Percentiles rank a stretch among this genome's conserved stretches.
Evolutionary conservation across 345 rosid genomes (phyloP).

Genomic region (Eucalyptus dawsonii): DNA sequence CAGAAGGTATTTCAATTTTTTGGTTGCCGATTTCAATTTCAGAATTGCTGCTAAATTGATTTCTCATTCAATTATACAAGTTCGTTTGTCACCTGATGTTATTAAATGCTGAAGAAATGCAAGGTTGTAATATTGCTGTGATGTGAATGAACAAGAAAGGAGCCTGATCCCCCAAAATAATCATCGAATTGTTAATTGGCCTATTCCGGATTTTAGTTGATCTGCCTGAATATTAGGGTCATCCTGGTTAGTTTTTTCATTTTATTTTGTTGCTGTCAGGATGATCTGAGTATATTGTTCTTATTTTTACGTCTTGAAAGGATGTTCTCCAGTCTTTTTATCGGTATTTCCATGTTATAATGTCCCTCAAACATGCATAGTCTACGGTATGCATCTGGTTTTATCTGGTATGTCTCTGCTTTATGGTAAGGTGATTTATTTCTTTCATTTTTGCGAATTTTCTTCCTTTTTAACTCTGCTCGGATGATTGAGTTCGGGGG

Average conservation of each 20-base stretch:
- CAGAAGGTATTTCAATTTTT: slow-evolving; percentile 33
- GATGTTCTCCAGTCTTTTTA: not conserved
- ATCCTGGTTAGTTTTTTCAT: not conserved
- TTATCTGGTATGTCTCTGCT: not conserved
- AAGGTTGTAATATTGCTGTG: not conserved
- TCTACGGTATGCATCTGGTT: not conserved
- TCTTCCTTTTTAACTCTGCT: not conserved
- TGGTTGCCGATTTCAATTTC: not conserved
- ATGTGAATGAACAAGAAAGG: not conserved
- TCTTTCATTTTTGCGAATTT: not conserved
- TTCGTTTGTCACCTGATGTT: not conserved
- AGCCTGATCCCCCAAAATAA: not conserved
- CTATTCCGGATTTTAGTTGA: not conserved
- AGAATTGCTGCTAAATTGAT: too few relatives aligned
- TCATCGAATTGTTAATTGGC: not conserved
- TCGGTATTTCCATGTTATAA: not conserved
- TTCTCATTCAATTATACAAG: not conserved
- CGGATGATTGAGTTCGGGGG: not conserved
- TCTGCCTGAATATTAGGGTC: not conserved
- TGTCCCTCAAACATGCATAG: not conserved
- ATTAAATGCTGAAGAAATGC: not conserved
- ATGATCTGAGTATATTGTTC: not conserved
- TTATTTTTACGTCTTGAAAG: not conserved
- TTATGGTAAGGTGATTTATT: not conserved
- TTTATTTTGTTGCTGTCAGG: not conserved